phyloP scores from a whole-genome alignment of 2,329 filamentous ascomycete species.

The Xylariaceae sp. region DNA sequence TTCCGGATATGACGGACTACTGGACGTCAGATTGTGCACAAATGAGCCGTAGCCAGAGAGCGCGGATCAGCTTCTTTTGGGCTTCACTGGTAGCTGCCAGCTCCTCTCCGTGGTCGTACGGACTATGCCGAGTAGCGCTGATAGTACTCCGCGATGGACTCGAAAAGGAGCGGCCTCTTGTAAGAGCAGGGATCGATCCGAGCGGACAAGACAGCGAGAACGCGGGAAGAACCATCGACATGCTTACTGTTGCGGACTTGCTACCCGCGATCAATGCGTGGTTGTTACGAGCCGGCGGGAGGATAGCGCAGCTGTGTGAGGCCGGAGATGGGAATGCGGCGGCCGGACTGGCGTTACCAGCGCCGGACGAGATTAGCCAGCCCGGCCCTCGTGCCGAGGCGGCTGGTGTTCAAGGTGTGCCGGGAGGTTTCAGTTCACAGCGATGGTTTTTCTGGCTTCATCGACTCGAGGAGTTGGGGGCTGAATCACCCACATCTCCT shows the following conservation, averaged over 20 bases:
- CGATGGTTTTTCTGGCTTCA: slow-evolving; percentile 22
- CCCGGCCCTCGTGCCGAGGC: slow-evolving; percentile 16
- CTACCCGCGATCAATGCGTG: slow-evolving; percentile 16
- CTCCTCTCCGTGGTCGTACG: slow-evolving; percentile 17
- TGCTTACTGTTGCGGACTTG: slow-evolving; percentile 19
- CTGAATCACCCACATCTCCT: slow-evolving; percentile 9
- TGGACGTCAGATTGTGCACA: slow-evolving; percentile 21
- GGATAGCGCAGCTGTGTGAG: slow-evolving; percentile 21
- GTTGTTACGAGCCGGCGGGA: slow-evolving; percentile 16
- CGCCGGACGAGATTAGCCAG: slow-evolving; percentile 11
- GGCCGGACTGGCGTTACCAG: slow-evolving; percentile 1
- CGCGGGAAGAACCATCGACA: slow-evolving; percentile 14
- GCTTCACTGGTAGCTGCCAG: slow-evolving; percentile 16
- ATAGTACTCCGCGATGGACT: slow-evolving; percentile 19
- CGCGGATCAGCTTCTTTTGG: slow-evolving; percentile 17
- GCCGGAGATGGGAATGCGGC: slow-evolving; percentile 12
- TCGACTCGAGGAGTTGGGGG: slow-evolving; percentile 20
- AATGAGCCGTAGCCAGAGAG: slow-evolving; percentile 20
- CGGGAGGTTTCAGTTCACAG: slow-evolving; percentile 17
- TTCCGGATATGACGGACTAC: slow-evolving; percentile 18
- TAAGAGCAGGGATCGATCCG: slow-evolving; percentile 14
- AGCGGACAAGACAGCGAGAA: slow-evolving; percentile 21
- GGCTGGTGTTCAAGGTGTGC: slow-evolving; percentile 12
- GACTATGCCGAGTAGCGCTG: slow-evolving; percentile 18
- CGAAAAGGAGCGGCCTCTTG: slow-evolving; percentile 16